Percentiles rank a stretch among this genome's conserved stretches.
phyloP scores from a whole-genome alignment of 2,329 filamentous ascomycete genomes.

The Neurospora sp. region DNA sequence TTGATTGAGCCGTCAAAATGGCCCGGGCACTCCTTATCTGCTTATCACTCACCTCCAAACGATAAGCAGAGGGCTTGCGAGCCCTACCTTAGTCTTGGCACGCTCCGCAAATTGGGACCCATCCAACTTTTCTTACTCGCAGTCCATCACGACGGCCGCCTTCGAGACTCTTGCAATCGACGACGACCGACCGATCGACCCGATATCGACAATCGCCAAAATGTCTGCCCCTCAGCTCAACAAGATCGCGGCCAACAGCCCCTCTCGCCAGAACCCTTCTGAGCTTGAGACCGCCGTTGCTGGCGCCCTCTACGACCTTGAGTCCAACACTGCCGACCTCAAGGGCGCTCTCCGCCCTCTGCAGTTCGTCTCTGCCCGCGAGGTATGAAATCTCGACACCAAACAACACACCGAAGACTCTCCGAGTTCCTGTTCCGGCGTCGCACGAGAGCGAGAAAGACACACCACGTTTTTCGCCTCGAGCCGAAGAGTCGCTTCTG shows the following conservation, averaged over 20 bases:
- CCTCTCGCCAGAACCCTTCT: slow-evolving; percentile 88
- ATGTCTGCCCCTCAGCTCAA: slow-evolving; percentile 68
- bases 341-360: slow-evolving; percentile 92
- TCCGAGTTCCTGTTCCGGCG: slow-evolving; percentile 36
- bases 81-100: slow-evolving; percentile 15
- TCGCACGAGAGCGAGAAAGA: slow-evolving; percentile 11
- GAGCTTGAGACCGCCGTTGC: slow-evolving; percentile 97
- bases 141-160: background rate
- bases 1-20: background rate
- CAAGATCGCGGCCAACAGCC: slow-evolving; percentile 98
- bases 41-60: too few relatives aligned
- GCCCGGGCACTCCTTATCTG: background rate
- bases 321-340: slow-evolving; percentile 98
- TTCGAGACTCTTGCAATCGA: background rate
- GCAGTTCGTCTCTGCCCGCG: slow-evolving; percentile 97
- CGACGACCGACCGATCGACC: slow-evolving; percentile 6
- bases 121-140: slow-evolving; percentile 6
- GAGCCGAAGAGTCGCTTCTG: slow-evolving; percentile 16
- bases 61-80: slow-evolving; percentile 13
- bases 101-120: slow-evolving; percentile 5
- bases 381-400: slow-evolving; percentile 65
- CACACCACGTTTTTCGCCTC: slow-evolving; percentile 11
- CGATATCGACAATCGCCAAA: slow-evolving; percentile 33
- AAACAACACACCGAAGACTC: slow-evolving; percentile 14
- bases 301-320: slow-evolving; percentile 94